These are phyloP conservation scores for Terana coerulea DNA, from an alignment of 768 basidiomycete species.

Conservation along the genomic window DNA sequence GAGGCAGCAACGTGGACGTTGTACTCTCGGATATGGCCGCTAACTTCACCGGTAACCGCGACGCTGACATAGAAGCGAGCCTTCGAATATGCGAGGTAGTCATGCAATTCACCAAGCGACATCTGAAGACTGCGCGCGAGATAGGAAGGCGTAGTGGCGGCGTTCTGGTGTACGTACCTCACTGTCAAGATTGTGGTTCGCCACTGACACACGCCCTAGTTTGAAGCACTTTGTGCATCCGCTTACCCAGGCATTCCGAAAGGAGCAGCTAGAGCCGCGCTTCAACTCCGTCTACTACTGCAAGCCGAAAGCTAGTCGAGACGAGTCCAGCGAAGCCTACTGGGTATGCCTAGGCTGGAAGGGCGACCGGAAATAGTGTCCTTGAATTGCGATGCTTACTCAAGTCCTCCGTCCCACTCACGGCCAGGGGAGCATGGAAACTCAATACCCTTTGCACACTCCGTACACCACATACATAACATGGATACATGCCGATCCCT, in stretches of 20 bases:
- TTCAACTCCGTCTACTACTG: slow-evolving; percentile 66
- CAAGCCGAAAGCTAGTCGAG: slow-evolving; percentile 81
- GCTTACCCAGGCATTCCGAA: slow-evolving; percentile 59
- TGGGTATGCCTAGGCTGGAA: slow-evolving; percentile 81
- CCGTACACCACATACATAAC: too few relatives aligned
- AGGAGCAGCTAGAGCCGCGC: slow-evolving; percentile 48
- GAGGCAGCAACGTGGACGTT: slow-evolving; percentile 63
- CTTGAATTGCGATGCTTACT: neutral
- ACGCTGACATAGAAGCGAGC: slow-evolving; percentile 60
- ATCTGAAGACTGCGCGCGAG: slow-evolving; percentile 46
- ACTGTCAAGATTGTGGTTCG: slow-evolving; percentile 8
- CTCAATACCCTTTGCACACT: too few relatives aligned
- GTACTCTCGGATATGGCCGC: slow-evolving; percentile 91
- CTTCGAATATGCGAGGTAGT: slow-evolving; percentile 75
- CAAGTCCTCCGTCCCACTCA: neutral
- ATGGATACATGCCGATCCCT: too few relatives aligned
- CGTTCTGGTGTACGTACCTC: slow-evolving; percentile 50
- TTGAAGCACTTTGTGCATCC: slow-evolving; percentile 87
- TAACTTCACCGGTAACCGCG: slow-evolving; percentile 69
- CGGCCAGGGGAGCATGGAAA: neutral
- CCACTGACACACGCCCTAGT: slow-evolving; percentile 34
- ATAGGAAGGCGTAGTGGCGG: slow-evolving; percentile 43
- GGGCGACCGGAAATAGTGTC: neutral
- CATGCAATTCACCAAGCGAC: slow-evolving; percentile 56
- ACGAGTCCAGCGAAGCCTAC: slow-evolving; percentile 79